A percentile compares a stretch with the other conserved stretches of the same genome.
phyloP scores from a whole-genome alignment of 2,329 filamentous ascomycete genomes.

The Didymella sp. region DNA sequence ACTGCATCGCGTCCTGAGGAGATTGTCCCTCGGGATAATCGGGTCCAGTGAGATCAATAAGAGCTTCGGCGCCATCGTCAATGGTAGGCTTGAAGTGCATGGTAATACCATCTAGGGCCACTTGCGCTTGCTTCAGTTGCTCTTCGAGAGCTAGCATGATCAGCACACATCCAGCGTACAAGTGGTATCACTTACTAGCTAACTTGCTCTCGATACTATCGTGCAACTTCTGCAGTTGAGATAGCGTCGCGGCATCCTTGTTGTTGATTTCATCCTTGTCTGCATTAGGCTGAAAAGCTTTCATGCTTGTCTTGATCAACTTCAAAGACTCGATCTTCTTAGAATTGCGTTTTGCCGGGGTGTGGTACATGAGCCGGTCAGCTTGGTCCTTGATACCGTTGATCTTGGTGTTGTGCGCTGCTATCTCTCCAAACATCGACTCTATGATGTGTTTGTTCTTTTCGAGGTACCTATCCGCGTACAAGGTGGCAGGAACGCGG shows the following conservation, averaged over 20 bases:
- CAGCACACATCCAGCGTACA: conserved; percentile 5
- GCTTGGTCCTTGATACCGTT: conserved; percentile 45
- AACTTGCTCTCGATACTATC: conserved; percentile 45
- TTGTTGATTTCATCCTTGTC: conserved; percentile 22
- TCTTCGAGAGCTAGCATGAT: conserved; percentile 51
- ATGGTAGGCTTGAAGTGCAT: conserved; percentile 56
- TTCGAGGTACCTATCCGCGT: conserved; percentile 66
- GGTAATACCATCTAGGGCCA: conserved; percentile 54
- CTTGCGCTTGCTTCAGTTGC: conserved; percentile 51
- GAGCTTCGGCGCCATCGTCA: conserved; percentile 35
- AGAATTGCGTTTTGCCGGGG: conserved; percentile 33
- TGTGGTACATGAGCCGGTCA: conserved; percentile 47
- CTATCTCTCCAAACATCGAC: conserved; percentile 55
- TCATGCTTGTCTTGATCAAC: conserved; percentile 50
- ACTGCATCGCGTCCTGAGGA: conserved; percentile 32
- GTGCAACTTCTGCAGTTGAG: conserved; percentile 40
- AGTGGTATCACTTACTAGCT: conserved; percentile 26
- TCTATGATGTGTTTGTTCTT: conserved; percentile 57
- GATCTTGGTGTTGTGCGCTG: conserved; percentile 38
- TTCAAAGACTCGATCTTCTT: conserved; percentile 47
- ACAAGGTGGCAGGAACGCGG: conserved; percentile 62
- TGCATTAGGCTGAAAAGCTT: conserved; percentile 37
- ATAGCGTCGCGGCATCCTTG: conserved; percentile 31
- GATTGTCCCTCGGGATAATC: conserved; percentile 29
- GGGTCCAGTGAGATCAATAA: conserved; percentile 37